Base-by-base conservation (phyloP, 257 asterid genomes). In the Solanum lycopersicoides region DNA sequence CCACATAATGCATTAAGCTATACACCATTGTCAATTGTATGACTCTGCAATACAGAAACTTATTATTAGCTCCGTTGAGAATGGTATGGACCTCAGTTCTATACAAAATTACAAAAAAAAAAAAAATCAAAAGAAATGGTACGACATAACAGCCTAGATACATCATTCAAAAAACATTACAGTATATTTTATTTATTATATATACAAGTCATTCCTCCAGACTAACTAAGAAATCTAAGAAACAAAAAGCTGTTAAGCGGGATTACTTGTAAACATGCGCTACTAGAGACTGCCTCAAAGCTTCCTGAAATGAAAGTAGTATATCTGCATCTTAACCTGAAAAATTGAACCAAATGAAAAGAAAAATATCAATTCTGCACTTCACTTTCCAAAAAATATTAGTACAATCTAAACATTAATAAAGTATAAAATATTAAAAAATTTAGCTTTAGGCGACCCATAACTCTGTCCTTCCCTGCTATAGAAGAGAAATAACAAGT, bases 401-500 rank as follows among this genome's bases (percentile, higher is more conserved):
- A 45, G 25, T 25, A 76, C n/a, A 77, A 77, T 77, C 60, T 2
- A 77, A 7, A 77, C 23, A 79, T 14, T 9, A 25, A 79, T 3
- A 74, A 86, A 72, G 83, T 12, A 72, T 9, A 35, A 83, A 66
- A 86, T 56, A 14, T 59, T 50, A 35, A 35, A 35, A 35, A 35
- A 35, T 3, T 50, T 50, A 56, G 66, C 87, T 69, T 41, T 59
- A 39, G 87, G 89, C 73, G 73, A 60, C 89, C 89, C 79, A 77
- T 85, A 77, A 86, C 44, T 30, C 50, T 45, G 47, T 37, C 66
- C 23, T 45, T 83, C 86, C 88, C 45, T 23, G 85, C 83, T 56
- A 83, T 21, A 76, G n/a, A 3, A 20, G 20, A 75, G 6, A 23
- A 42, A 45, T 25, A 37, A 65, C 0, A 20, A 76, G 37, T 18